A percentile compares a stretch with the other conserved stretches of the same genome.
Evolutionary conservation across 192 early-diverging fungal species (phyloP).

Genomic region (Entomortierella parvispora): DNA sequence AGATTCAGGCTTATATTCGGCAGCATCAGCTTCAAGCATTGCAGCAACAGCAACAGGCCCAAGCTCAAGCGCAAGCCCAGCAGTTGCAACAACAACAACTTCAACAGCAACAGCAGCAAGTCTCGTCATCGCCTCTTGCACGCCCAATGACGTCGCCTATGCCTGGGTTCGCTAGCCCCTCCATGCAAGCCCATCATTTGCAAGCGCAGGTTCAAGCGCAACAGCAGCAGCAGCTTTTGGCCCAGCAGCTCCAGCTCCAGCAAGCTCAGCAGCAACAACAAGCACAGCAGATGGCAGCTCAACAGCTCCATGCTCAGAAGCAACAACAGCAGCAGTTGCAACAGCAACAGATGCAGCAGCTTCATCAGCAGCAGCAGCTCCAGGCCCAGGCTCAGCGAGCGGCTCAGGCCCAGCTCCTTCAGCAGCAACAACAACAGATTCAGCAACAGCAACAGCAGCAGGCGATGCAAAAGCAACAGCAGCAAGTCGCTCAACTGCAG

Average conservation of each 20-base stretch:
- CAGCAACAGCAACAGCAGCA: constrained; percentile 42
- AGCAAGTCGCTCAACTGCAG: constrained; percentile 41
- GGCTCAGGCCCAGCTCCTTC: constrained; percentile 19
- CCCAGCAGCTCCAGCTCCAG: constrained; percentile 40
- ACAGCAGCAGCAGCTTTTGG: constrained; percentile 29
- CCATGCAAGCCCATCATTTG: constrained; percentile 33
- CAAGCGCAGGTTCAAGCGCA: constrained; percentile 32
- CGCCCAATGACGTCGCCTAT: constrained; percentile 47
- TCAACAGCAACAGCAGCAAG: constrained; percentile 52
- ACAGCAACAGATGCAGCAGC: constrained; percentile 31
- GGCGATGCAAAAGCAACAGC: constrained; percentile 37
- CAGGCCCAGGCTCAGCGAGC: constrained; percentile 24
- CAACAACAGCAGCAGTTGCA: constrained; percentile 26
- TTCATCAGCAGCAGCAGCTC: constrained; percentile 37
- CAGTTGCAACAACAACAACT: constrained; percentile 25
- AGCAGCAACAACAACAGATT: constrained; percentile 21
- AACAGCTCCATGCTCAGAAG: constrained; percentile 54
- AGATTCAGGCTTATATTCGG: constrained; percentile 24
- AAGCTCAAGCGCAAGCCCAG: constrained; percentile 12
- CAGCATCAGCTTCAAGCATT: constrained; percentile 15
- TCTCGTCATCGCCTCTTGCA: constrained; percentile 40
- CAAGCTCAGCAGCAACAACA: constrained; percentile 34
- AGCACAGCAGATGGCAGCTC: constrained; percentile 38
- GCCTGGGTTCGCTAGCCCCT: constrained; percentile 45
- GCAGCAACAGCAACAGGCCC: constrained; percentile 11